Conservation (phyloP, 2,329 filamentous ascomycete genomes). For the Stagonosporopsis cucurbitacearum region DNA sequence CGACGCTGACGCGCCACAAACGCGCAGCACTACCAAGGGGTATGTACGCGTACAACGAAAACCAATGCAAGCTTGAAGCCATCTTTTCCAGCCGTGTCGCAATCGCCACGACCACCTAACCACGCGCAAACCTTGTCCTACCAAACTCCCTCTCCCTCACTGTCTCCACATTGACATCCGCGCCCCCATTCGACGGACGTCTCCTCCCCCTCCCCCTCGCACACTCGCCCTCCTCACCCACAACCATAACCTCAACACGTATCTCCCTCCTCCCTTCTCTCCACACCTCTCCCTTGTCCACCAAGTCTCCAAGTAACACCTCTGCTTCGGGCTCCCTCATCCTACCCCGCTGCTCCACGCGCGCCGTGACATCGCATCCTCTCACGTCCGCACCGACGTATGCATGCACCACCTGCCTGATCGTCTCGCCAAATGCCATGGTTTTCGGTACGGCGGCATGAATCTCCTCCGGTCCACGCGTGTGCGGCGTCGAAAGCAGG, state of each 20-base stretch:
- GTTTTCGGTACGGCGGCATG: neutral
- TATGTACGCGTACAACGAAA: neutral
- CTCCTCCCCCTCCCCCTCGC: neutral
- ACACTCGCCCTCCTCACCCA: neutral
- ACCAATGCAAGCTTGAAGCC: neutral
- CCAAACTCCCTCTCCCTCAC: slow-evolving; percentile 1
- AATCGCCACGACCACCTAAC: neutral
- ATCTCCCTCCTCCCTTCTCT: neutral
- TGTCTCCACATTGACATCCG: neutral
- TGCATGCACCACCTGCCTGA: neutral
- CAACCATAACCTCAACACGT: neutral
- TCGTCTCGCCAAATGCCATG: neutral
- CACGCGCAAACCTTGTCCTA: neutral
- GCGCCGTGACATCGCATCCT: neutral
- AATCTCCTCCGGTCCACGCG: neutral
- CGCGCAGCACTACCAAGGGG: neutral
- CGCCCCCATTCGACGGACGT: neutral
- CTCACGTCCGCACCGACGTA: neutral
- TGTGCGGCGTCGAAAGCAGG: neutral
- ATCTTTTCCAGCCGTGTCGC: neutral
- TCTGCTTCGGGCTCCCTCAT: neutral
- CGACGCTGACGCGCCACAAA: neutral
- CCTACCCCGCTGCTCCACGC: neutral
- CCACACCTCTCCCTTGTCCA: neutral
- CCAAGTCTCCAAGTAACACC: neutral